These are phyloP conservation scores for Ganoderma resinaceum DNA, from an alignment of 1,284 basidiomycete genomes.

Conservation along the genomic window DNA sequence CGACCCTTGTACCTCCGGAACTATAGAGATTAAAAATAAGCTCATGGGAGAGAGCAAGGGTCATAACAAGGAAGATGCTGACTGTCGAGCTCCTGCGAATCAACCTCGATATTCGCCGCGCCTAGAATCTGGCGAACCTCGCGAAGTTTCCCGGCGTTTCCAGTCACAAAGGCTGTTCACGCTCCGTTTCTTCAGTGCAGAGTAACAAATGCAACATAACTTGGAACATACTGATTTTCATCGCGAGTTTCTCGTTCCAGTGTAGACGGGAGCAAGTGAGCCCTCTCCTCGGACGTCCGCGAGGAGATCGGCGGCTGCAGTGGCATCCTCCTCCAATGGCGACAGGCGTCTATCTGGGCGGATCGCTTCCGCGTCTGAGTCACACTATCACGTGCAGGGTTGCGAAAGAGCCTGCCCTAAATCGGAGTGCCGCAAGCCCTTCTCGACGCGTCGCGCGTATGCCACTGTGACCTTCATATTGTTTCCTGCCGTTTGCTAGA, in stretches of 20 bases:
- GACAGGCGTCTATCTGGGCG: not conserved
- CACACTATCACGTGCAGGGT: conserved; percentile 23
- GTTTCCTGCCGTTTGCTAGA: conserved; percentile 11
- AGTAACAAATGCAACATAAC: not conserved
- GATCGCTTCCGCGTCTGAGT: conserved; percentile 2
- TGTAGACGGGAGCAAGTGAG: not conserved
- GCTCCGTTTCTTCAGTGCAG: not conserved
- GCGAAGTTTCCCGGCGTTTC: conserved; percentile 92
- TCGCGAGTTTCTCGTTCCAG: not conserved
- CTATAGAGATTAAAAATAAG: conserved; percentile 46
- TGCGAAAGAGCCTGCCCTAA: conserved; percentile 34
- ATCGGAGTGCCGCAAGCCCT: conserved; percentile 1
- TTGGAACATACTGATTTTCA: conserved; percentile 24
- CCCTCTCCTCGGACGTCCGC: not conserved
- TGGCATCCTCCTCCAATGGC: not conserved
- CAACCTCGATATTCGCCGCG: conserved; percentile 65
- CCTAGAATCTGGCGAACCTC: conserved; percentile 87
- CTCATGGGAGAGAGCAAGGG: too few relatives aligned
- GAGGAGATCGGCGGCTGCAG: not conserved
- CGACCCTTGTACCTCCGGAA: conserved; percentile 94
- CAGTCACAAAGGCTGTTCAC: conserved; percentile 86
- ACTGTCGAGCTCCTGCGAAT: conserved; percentile 76
- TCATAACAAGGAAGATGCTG: conserved; percentile 37
- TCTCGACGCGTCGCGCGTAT: conserved; percentile 30
- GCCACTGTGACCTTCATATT: not conserved